Base-by-base conservation (phyloP, 495 filamentous ascomycete genomes). In the Letharia columbiana region DNA sequence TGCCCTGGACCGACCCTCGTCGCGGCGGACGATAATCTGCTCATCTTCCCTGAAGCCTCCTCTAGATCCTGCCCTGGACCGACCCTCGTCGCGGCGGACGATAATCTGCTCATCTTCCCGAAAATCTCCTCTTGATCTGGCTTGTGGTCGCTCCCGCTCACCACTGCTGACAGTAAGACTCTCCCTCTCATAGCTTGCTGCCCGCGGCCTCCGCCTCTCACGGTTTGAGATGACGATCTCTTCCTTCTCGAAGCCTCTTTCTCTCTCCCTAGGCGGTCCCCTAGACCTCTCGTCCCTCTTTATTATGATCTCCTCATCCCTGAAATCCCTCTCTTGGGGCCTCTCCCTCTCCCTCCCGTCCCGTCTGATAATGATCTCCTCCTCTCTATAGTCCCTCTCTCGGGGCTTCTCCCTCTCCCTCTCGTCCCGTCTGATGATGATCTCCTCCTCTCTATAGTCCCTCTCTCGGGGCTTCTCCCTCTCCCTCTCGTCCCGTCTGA, bases 151-250 rank as follows among this genome's bases (percentile, higher is more conserved):
- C n/a, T 68, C 66, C 45, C 66, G 61, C 41, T 68, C 66, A 20
- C 68, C 66, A 13, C 49, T 62, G 40, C 71, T 66, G 56, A 73
- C 64, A 63, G 33, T 73, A 57, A 77, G 68, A 4, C 75, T 69
- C 20, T 80, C 75, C n/a, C 78, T 72, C 35, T 80, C 77, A n/a
- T 69, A 62, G 61, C 72, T 73, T 63, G 72, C 66, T 54, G 71
- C 71, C 23, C 65, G 66, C 31, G 68, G 64, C 61, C 49, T 66
- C 35, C 76, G 68, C 42, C 75, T 68, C 35, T 65, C 66, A 62
- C 65, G 64, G 40, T 65, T 66, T 35, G 69, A 71, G 50, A 75
- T 63, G 50, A 70, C 67, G 23, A 75, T 68, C n/a, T 75, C 73
- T 33, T 73, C 72, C 28, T 68, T 65, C 4, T 70, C 67, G 39